Percentiles rank a stretch among this genome's conserved stretches.
These are phyloP conservation scores for Trypanosoma melophagium DNA, from an alignment of 208 protist genomes.

Conservation along the genomic window DNA sequence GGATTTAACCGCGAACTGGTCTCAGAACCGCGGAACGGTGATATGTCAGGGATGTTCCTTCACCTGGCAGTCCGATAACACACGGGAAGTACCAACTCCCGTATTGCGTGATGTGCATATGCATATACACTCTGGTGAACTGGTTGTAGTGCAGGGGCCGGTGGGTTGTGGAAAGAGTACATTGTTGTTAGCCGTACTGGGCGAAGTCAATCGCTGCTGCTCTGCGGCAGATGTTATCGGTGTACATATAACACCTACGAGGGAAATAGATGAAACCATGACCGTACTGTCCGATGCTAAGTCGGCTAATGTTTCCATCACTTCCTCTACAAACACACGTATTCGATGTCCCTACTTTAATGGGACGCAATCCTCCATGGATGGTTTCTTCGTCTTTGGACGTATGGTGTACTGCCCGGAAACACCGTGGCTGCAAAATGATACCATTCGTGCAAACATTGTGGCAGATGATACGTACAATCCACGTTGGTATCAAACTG, in stretches of 20 bases:
- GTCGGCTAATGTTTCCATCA: conserved; percentile 6
- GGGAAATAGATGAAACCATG: not conserved
- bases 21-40: conserved; percentile 42
- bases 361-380: conserved; percentile 19
- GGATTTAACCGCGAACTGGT: conserved; percentile 29
- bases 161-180: conserved; percentile 84
- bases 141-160: conserved; percentile 76
- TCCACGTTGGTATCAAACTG: conserved; percentile 60
- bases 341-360: conserved; percentile 13
- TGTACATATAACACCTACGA: not conserved
- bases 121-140: conserved; percentile 56
- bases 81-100: conserved; percentile 33
- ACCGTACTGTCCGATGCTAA: not conserved
- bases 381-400: conserved; percentile 59
- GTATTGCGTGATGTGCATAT: conserved; percentile 64
- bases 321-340: conserved; percentile 17
- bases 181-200: conserved; percentile 78
- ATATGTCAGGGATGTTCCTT: conserved; percentile 66
- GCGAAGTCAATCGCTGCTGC: conserved; percentile 64
- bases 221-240: too few relatives aligned
- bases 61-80: conserved; percentile 72
- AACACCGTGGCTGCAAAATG: conserved; percentile 89
- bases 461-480: conserved; percentile 57
- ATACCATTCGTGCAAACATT: conserved; percentile 95
- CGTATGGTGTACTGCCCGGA: conserved; percentile 82